A percentile compares a stretch with the other conserved stretches of the same genome.
These are phyloP conservation scores for Trichoderma parareesei DNA, from an alignment of 495 filamentous ascomycete genomes.

Conservation along the genomic window DNA sequence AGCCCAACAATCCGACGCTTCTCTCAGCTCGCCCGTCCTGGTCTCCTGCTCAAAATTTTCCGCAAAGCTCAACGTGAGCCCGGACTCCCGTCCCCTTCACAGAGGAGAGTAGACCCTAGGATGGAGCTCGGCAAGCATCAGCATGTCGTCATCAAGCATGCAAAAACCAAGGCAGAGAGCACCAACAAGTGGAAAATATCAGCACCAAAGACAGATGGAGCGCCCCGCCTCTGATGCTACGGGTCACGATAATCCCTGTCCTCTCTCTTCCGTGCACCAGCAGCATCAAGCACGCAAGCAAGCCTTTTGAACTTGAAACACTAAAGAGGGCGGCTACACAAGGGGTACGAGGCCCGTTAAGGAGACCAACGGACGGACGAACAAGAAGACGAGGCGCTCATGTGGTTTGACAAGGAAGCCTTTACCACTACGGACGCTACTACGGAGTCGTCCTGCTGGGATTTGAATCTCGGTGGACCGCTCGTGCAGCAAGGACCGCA, in stretches of 20 bases:
- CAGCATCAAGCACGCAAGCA: too few relatives aligned
- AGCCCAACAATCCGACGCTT: too few relatives aligned
- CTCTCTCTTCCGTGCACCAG: too few relatives aligned
- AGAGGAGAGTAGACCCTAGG: neutral
- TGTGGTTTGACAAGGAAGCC: neutral
- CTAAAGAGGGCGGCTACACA: neutral
- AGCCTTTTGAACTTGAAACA: slow-evolving; percentile 2
- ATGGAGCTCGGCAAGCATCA: neutral
- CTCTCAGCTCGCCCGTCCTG: too few relatives aligned
- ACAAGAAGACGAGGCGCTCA: neutral
- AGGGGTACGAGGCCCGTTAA: too few relatives aligned
- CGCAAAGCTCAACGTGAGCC: neutral
- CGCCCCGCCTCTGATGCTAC: neutral
- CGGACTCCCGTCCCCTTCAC: neutral
- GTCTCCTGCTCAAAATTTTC: too few relatives aligned
- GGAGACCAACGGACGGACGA: too few relatives aligned
- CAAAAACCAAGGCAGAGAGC: neutral
- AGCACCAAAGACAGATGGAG: too few relatives aligned
- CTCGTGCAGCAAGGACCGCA: neutral
- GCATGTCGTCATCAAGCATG: slow-evolving; percentile 5
- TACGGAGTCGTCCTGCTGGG: neutral
- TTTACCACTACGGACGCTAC: too few relatives aligned
- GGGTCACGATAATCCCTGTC: too few relatives aligned
- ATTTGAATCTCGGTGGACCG: neutral
- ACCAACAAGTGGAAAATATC: too few relatives aligned